Evolutionary conservation across 345 rosid genomes (phyloP), one percentile per base, ranked within the genome.

Genomic region (Salix caprea): DNA sequence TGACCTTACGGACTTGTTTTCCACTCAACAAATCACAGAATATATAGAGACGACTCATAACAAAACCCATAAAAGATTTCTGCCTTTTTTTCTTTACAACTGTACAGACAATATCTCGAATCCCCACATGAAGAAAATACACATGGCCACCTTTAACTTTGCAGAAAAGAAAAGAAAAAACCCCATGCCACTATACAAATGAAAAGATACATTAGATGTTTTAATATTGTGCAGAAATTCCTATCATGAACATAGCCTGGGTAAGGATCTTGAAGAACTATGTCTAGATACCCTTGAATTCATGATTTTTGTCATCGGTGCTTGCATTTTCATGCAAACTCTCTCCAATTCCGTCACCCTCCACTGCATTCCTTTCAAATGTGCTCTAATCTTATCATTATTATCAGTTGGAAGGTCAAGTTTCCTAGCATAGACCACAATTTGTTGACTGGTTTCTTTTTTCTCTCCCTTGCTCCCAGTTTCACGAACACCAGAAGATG

Each of bases 341-440:
- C 87, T 91, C 86, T 96, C 99, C 81, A 96, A 74, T 71, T 96
- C 96, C 85, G 78, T 90, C 50, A 92, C 98, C 75, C 94, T 85
- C 83, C 91, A 86, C 75, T 93, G 98, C 89, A 96, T 92, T 77
- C 96, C 96, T 78, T 90, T 86, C 72, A 96, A 80, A 66, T 88
- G 42, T 60, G 88, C 89, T 73, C 78, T 87, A 40, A 91, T 83
- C 75, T 85, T 84, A 83, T 86, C 95, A 4, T 79, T 86, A 1
- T 89, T 87, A 1, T 89, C 88, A 0, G 75, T 76, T 7, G 86
- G 73, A 50, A 64, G 70, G 26, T 91, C 86, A 6, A 87, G 82
- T 79, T 87, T 87, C 39, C 93, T 89, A 0, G 89, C 86, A 67
- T 75, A 86, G 13, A 83, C 79, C 64, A 89, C 84, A 37, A 77